phyloP scores from a whole-genome alignment of 768 basidiomycete species.

The Tricholoma matsutake region DNA sequence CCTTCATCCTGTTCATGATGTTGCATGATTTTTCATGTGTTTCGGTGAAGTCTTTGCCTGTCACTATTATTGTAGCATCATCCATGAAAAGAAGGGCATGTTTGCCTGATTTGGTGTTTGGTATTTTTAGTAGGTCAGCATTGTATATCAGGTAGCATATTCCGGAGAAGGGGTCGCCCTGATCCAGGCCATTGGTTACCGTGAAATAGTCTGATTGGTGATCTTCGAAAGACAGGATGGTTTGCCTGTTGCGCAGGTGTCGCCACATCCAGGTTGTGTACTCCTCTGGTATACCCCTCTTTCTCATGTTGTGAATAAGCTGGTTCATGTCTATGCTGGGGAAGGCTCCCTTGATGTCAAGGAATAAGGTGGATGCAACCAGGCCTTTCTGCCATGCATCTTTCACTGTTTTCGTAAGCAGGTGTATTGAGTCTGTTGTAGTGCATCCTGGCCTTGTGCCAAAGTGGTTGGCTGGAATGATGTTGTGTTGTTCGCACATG shows the following conservation, averaged over 20 bases:
- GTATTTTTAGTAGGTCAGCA: too few species aligned
- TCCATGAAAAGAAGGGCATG: not conserved
- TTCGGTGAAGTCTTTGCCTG: not conserved
- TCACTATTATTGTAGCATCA: not conserved
- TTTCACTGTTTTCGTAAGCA: too few species aligned
- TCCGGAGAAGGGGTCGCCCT: slow-evolving; percentile 15
- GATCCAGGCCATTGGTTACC: slow-evolving; percentile 17
- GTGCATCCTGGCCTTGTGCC: too few species aligned
- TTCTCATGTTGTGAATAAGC: not conserved
- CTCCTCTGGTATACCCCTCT: too few species aligned
- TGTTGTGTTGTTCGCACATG: too few species aligned
- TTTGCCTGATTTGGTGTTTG: slow-evolving; percentile 12
- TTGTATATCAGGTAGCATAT: too few species aligned
- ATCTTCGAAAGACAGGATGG: not conserved
- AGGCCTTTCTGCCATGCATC: not conserved
- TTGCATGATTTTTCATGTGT: too few species aligned
- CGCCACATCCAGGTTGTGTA: not conserved
- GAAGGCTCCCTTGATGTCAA: slow-evolving; percentile 2
- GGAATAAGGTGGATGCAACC: slow-evolving; percentile 23
- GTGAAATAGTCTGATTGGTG: not conserved
- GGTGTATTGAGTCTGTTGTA: too few species aligned
- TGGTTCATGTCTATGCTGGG: not conserved
- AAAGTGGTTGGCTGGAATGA: too few species aligned
- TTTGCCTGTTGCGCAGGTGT: not conserved
- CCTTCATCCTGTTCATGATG: too few species aligned